Evolutionary conservation across 208 protist species (phyloP).

Genomic region (Leishmania lainsoni): DNA sequence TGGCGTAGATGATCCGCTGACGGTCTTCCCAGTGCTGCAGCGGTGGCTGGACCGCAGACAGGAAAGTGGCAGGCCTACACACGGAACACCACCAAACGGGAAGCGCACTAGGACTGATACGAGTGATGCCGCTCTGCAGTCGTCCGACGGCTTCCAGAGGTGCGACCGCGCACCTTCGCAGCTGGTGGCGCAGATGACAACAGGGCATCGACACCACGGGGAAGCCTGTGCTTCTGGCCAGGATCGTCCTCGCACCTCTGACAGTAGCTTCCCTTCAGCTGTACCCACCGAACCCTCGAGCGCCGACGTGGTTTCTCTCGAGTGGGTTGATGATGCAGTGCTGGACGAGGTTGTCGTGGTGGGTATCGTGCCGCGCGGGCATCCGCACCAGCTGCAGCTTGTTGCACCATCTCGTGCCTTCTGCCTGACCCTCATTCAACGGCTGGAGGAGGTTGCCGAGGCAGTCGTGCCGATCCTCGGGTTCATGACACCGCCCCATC

Average conservation of each 20-base stretch:
- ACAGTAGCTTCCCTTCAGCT: not conserved
- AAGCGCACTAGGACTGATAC: not conserved
- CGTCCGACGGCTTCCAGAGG: not conserved
- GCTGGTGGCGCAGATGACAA: not conserved
- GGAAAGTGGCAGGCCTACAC: not conserved
- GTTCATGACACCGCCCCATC: slow-evolving; percentile 3
- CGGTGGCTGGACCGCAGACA: slow-evolving; percentile 3
- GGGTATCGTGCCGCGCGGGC: slow-evolving; percentile 44
- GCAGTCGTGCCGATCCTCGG: slow-evolving; percentile 15
- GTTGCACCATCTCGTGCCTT: slow-evolving; percentile 50
- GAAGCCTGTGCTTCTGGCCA: not conserved
- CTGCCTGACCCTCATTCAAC: slow-evolving; percentile 28
- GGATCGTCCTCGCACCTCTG: not conserved
- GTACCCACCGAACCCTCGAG: not conserved
- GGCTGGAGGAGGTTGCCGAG: slow-evolving; percentile 31
- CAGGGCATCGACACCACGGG: not conserved
- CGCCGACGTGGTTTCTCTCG: not conserved
- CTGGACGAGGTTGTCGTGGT: slow-evolving; percentile 65
- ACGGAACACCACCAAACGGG: not conserved
- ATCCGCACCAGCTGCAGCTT: slow-evolving; percentile 57
- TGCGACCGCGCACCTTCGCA: not conserved
- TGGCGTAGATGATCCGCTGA: slow-evolving; percentile 6
- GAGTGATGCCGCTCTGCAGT: not conserved
- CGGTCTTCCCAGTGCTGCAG: slow-evolving; percentile 27
- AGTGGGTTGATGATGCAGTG: slow-evolving; percentile 48